A percentile compares a stretch with the other conserved stretches of the same genome.
phyloP scores from a whole-genome alignment of 2,329 filamentous ascomycete species.

The Penicillium hesseltinei region DNA sequence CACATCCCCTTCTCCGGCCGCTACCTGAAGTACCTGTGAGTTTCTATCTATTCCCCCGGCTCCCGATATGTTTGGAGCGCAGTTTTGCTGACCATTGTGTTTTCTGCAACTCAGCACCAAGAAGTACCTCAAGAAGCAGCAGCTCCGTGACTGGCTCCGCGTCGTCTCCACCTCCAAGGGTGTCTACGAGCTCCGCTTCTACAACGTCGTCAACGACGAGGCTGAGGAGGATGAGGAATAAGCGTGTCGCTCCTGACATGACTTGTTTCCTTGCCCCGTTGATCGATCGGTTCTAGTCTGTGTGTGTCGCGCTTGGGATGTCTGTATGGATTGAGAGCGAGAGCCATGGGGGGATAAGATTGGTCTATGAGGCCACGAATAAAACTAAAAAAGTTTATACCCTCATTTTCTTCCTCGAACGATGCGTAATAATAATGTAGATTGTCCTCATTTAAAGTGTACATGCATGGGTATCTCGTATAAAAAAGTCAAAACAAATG shows the following conservation, averaged over 20 bases:
- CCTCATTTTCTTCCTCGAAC: constrained; percentile 3
- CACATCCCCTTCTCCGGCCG: constrained; percentile 98
- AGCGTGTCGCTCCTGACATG: constrained; percentile 40
- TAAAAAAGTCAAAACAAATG: neutral
- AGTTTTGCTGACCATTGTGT: constrained; percentile 6
- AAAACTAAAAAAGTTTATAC: constrained; percentile 26
- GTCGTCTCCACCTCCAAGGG: constrained; percentile 97
- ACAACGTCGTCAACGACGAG: constrained; percentile 99
- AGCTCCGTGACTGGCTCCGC: constrained; percentile 99
- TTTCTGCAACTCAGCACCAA: constrained; percentile 68
- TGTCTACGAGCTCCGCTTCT: constrained; percentile 99
- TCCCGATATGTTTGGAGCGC: neutral
- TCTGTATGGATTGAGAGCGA: constrained; percentile 15
- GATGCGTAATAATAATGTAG: neutral
- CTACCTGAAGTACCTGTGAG: constrained; percentile 99
- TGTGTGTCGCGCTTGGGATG: constrained; percentile 12
- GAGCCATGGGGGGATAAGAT: constrained; percentile 23
- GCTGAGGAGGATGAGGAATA: constrained; percentile 99
- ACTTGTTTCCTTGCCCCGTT: constrained; percentile 9
- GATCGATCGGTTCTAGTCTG: constrained; percentile 15
- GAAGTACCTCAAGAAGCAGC: constrained; percentile 99
- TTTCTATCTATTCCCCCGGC: constrained; percentile 32
- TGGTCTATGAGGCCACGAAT: constrained; percentile 23
- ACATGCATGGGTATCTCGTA: constrained; percentile 3
- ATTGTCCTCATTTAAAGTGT: neutral